Evolutionary conservation across 768 basidiomycete genomes (phyloP).

Genomic region (Lactarius hatsudake): DNA sequence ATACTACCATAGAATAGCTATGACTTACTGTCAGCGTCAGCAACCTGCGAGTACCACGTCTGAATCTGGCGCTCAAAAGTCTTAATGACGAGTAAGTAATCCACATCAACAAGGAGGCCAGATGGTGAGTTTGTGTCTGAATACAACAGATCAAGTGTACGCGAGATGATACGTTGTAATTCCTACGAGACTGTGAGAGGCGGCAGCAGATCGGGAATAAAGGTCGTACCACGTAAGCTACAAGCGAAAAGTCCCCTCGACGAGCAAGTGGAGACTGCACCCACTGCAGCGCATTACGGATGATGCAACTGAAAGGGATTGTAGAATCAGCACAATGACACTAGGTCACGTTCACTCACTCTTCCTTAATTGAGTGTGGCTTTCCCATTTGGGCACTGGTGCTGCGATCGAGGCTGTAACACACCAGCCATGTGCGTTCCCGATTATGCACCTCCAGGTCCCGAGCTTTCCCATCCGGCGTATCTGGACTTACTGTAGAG

Average conservation of each 20-base stretch:
- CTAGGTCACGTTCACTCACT: conserved; percentile 52
- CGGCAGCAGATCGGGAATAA: neutral
- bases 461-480: conserved; percentile 74
- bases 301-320: conserved; percentile 61
- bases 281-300: conserved; percentile 80
- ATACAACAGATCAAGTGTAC: conserved; percentile 89
- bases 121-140: conserved; percentile 75
- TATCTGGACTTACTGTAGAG: conserved; percentile 53
- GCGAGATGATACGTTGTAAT: conserved; percentile 83
- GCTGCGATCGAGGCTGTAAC: conserved; percentile 84
- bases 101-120: conserved; percentile 78
- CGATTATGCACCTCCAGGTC: conserved; percentile 89
- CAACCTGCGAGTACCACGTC: conserved; percentile 58
- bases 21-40: conserved; percentile 27
- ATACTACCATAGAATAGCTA: neutral
- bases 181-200: conserved; percentile 46
- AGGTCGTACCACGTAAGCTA: conserved; percentile 67
- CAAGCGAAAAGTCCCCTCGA: conserved; percentile 64
- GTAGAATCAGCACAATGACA: conserved; percentile 11
- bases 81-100: conserved; percentile 82
- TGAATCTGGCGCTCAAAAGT: conserved; percentile 78
- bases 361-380: conserved; percentile 88
- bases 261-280: conserved; percentile 60
- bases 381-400: conserved; percentile 96
- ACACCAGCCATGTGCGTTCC: conserved; percentile 91